Base-by-base conservation (phyloP, 306 rosid species). In the Cucurbita argyrosperma region DNA sequence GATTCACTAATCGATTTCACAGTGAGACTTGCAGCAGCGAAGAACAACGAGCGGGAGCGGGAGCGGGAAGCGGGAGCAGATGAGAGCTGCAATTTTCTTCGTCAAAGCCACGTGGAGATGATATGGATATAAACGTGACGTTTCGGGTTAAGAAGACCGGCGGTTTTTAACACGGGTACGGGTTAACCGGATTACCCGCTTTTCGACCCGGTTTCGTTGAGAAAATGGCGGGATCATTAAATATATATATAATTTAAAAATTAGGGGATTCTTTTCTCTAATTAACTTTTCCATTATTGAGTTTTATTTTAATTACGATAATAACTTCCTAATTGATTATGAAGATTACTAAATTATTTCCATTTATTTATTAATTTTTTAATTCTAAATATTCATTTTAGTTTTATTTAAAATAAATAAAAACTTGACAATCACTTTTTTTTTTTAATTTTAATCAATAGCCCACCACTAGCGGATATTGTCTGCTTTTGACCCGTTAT, bases 111-210 rank as follows among this genome's bases (percentile, higher is more conserved):
- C 97, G 91, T 87, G 88, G 76, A 74, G 81, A 58, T 37, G 9
- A 52, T 87, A 77, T 80, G 90, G 96, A 89, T 89, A 89, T 89
- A 91, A 87, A 84, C 26, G 58, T 69, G 74, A 69, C 59, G 58
- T 50, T 49, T 69, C 74, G 11, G 4, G 52, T 65, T 42, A 15
- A 8, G n/a, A 65, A 65, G 10, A 42, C 46, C 16, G 23, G 52
- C 49, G 52, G 19, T 12, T 4, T 64, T 23, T 3, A 0, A 13
- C 0, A 0, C 58, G 59, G 74, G 59, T 47, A 12, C 15, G 59
- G 59, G 15, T 8, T 68, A 14, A 2, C 8, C 45, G 30, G 59
- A 5, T 50, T 30, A 4, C 7, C 46, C 26, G 9, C 7, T 2
- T 30, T 30, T 18, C 18, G 15, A 64, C 38, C 53, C 37, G 13